A percentile compares a stretch with the other conserved stretches of the same genome.
These are phyloP conservation scores for Macrolepiota albuminosa DNA, from an alignment of 768 basidiomycete species.

Conservation along the genomic window DNA sequence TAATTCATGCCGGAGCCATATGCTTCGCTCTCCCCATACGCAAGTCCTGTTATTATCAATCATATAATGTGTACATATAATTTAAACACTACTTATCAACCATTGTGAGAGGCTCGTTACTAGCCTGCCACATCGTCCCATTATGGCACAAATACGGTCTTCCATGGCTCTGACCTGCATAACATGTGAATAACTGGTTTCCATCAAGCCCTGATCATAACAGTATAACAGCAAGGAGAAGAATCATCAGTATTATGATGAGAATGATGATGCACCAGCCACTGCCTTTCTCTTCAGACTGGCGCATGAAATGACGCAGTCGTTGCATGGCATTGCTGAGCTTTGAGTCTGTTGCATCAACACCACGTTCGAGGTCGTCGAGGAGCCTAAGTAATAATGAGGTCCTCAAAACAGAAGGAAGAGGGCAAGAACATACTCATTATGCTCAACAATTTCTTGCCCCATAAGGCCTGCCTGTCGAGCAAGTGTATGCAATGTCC, in stretches of 20 bases:
- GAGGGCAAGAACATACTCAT: constrained; percentile 53
- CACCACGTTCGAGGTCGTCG: constrained; percentile 68
- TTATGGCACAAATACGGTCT: background rate
- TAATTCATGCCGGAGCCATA: background rate
- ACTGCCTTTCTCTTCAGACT: constrained; percentile 87
- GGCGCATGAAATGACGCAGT: constrained; percentile 76
- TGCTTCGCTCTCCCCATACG: background rate
- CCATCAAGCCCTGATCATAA: constrained; percentile 33
- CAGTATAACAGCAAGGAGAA: constrained; percentile 79
- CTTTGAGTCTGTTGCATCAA: constrained; percentile 64
- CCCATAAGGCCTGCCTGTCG: constrained; percentile 96
- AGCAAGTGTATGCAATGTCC: constrained; percentile 77
- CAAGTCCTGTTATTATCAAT: background rate
- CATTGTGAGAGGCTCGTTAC: background rate
- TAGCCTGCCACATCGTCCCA: background rate
- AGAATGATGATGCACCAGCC: constrained; percentile 89
- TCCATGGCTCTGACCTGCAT: constrained; percentile 2
- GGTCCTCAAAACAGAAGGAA: background rate
- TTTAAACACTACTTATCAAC: background rate
- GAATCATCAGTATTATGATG: constrained; percentile 69
- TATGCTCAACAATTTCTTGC: constrained; percentile 86
- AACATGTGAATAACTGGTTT: background rate
- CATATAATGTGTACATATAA: background rate
- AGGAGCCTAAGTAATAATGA: constrained; percentile 54
- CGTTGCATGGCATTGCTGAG: constrained; percentile 60